Conservation (phyloP, 2,329 filamentous ascomycete species). For the Mariannaea sp. region DNA sequence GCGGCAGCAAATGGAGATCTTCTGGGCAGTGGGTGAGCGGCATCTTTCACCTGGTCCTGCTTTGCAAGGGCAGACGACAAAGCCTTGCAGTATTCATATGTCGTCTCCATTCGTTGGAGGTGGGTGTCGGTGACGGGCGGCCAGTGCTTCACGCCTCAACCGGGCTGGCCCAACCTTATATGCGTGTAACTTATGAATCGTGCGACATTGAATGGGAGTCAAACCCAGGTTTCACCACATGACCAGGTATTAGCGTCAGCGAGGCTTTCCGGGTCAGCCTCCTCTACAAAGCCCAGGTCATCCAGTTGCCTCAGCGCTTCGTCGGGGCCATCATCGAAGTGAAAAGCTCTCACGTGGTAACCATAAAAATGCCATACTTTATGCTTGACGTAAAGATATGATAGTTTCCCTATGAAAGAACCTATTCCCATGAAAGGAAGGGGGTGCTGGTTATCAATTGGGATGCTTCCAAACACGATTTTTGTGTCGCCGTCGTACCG, state of each 20-base stretch:
- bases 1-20: slow-evolving; percentile 1
- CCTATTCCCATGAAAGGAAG: too few species aligned
- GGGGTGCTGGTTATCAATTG: too few species aligned
- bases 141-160: slow-evolving; percentile 4
- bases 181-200: neutral
- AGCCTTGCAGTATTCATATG: slow-evolving; percentile 2
- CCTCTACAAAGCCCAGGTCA: too few species aligned
- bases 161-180: slow-evolving; percentile 3
- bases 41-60: neutral
- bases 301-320: too few species aligned
- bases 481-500: neutral
- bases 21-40: slow-evolving; percentile 7
- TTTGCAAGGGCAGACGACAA: slow-evolving; percentile 16
- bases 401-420: too few species aligned
- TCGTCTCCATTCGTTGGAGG: slow-evolving; percentile 1
- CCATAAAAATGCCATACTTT: neutral
- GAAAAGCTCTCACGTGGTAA: neutral
- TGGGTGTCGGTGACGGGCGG: slow-evolving; percentile 5
- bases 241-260: neutral
- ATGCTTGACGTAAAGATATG: neutral
- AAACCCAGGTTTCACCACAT: neutral
- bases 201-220: too few species aligned
- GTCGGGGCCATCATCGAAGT: neutral
- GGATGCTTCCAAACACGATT: too few species aligned
- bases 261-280: neutral